phyloP scores from a whole-genome alignment of 148 eudicot species.

The Chenopodium formosanum region DNA sequence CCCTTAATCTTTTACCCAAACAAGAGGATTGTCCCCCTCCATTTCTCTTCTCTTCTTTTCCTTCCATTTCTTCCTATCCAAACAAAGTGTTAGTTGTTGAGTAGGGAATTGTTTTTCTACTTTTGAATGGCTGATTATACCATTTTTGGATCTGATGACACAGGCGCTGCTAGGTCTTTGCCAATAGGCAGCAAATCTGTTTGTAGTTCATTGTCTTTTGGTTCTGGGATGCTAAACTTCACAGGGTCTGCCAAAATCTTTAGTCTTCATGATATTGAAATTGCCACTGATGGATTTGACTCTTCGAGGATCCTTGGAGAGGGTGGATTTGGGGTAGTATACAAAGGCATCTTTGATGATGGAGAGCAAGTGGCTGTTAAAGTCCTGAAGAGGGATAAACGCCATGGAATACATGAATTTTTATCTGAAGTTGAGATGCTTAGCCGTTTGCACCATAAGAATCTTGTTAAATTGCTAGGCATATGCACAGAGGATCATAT shows the following conservation, averaged over 20 bases:
- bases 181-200: constrained; percentile 48
- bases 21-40: too few relatives aligned
- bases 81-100: too few relatives aligned
- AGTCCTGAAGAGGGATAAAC: constrained; percentile 80
- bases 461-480: constrained; percentile 85
- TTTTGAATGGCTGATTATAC: neutral
- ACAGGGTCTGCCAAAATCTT: constrained; percentile 74
- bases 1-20: too few relatives aligned
- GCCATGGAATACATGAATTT: constrained; percentile 84
- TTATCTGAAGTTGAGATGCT: constrained; percentile 98
- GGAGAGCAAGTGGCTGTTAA: constrained; percentile 85
- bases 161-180: constrained; percentile 53
- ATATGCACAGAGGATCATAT: constrained; percentile 69
- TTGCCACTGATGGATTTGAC: constrained; percentile 66
- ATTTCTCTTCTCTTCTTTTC: too few relatives aligned
- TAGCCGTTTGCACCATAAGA: constrained; percentile 83
- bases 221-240: constrained; percentile 51
- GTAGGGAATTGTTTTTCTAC: neutral
- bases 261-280: constrained; percentile 62
- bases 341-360: constrained; percentile 65
- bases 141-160: constrained; percentile 11
- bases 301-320: constrained; percentile 69
- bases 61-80: too few relatives aligned
- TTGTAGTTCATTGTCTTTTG: constrained; percentile 54
- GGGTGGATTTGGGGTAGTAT: constrained; percentile 98